Evolutionary conservation across 2,329 filamentous ascomycete species (phyloP).

Genomic region (Calycina herbarum): DNA sequence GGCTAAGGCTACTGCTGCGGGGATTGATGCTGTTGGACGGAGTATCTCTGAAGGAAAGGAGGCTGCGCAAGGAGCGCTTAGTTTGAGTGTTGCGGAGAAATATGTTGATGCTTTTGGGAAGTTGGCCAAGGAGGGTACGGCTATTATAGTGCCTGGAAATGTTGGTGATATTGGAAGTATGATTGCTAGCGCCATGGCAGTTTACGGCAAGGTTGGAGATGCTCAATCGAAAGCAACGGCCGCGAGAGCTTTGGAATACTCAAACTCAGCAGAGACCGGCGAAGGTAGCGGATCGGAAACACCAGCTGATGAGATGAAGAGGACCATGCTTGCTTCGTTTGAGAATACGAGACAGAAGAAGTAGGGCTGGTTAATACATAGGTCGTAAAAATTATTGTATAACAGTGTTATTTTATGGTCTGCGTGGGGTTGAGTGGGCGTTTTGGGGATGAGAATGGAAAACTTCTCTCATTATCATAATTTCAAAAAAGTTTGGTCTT

Average conservation of each 20-base stretch:
- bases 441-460: slow-evolving; percentile 8
- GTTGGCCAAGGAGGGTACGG: slow-evolving; percentile 91
- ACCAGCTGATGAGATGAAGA: slow-evolving; percentile 44
- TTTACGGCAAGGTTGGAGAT: slow-evolving; percentile 90
- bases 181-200: slow-evolving; percentile 93
- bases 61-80: slow-evolving; percentile 79
- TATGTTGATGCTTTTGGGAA: slow-evolving; percentile 95
- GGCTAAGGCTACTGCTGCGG: slow-evolving; percentile 80
- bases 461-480: slow-evolving; percentile 15
- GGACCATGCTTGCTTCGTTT: slow-evolving; percentile 50
- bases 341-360: slow-evolving; percentile 40
- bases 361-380: slow-evolving; percentile 18
- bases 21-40: slow-evolving; percentile 82
- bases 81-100: slow-evolving; percentile 89
- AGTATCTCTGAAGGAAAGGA: slow-evolving; percentile 72
- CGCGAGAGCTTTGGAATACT: slow-evolving; percentile 47
- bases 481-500: not conserved
- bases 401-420: slow-evolving; percentile 19
- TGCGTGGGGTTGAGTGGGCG: slow-evolving; percentile 19
- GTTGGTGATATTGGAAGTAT: slow-evolving; percentile 94
- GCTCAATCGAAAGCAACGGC: slow-evolving; percentile 71
- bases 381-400: slow-evolving; percentile 19
- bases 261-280: slow-evolving; percentile 36
- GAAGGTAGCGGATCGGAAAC: slow-evolving; percentile 31
- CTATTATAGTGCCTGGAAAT: slow-evolving; percentile 93